Evolutionary conservation across 73 alveolate genomes (phyloP).

Genomic region (Symbiodinium pilosum): DNA sequence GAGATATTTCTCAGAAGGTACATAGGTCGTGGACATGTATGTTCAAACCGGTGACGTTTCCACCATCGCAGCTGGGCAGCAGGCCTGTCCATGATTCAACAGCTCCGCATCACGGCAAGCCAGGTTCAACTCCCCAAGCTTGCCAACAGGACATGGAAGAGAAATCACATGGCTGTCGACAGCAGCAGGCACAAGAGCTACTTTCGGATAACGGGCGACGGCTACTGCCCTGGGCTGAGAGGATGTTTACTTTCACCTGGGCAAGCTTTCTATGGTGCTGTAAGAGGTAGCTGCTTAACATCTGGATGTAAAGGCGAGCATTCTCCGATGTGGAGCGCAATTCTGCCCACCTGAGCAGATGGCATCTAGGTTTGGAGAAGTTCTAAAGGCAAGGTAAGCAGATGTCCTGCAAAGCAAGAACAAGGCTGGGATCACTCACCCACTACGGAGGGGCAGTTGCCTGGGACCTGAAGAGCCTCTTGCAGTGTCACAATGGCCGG

Average conservation of each 20-base stretch:
- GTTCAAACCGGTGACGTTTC: too few relatives aligned
- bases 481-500: not conserved
- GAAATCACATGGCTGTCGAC: not conserved
- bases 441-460: slow-evolving; percentile 79
- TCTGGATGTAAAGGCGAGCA: not conserved
- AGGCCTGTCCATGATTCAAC: slow-evolving; percentile 71
- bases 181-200: slow-evolving; percentile 39
- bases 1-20: too few relatives aligned
- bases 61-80: too few relatives aligned
- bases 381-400: too few relatives aligned
- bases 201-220: slow-evolving; percentile 70
- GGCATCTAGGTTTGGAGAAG: too few relatives aligned
- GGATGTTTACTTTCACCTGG: too few relatives aligned
- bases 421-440: slow-evolving; percentile 55
- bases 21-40: too few relatives aligned
- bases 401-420: too few relatives aligned
- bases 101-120: slow-evolving; percentile 32
- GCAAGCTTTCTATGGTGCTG: too few relatives aligned
- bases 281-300: too few relatives aligned
- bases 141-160: not conserved
- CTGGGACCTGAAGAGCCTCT: not conserved
- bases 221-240: slow-evolving; percentile 23
- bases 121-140: not conserved
- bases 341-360: slow-evolving; percentile 37
- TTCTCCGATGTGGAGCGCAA: slow-evolving; percentile 26